Evolutionary conservation across 2,329 filamentous ascomycete genomes (phyloP).

Genomic region (Fusarium sp.): DNA sequence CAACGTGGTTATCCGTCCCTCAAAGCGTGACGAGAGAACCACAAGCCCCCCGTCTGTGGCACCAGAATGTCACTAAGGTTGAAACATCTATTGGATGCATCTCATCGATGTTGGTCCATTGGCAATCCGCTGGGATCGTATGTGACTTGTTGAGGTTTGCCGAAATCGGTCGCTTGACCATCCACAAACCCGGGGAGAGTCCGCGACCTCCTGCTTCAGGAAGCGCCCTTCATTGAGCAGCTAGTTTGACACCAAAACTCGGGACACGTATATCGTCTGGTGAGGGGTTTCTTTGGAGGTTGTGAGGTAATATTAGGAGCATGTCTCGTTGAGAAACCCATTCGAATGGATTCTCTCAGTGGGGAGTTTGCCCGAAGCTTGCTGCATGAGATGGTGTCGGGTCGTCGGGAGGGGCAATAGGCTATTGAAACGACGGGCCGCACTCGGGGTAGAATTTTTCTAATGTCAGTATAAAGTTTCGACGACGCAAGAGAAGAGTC

Average conservation of each 20-base stretch:
- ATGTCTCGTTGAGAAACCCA: neutral
- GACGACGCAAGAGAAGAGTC: neutral
- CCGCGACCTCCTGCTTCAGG: neutral
- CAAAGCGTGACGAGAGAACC: conserved; percentile 23
- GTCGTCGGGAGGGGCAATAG: conserved; percentile 9
- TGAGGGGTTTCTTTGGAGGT: neutral
- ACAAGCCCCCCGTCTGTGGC: conserved; percentile 24
- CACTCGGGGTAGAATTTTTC: neutral
- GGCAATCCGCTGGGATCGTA: neutral
- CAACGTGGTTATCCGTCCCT: conserved; percentile 32
- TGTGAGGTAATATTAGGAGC: neutral
- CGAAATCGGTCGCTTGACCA: conserved; percentile 5
- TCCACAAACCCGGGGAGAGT: conserved; percentile 1
- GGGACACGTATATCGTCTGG: neutral
- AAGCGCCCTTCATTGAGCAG: neutral
- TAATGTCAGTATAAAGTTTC: neutral
- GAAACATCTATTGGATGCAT: conserved; percentile 11
- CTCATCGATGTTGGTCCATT: neutral
- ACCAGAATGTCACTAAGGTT: conserved; percentile 25
- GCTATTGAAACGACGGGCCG: conserved; percentile 29
- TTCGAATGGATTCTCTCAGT: neutral
- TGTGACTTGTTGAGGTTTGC: neutral
- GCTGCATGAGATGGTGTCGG: neutral
- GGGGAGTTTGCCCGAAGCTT: neutral
- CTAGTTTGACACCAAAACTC: neutral